Conservation (phyloP, 257 asterid genomes). For the Salvia splendens region DNA sequence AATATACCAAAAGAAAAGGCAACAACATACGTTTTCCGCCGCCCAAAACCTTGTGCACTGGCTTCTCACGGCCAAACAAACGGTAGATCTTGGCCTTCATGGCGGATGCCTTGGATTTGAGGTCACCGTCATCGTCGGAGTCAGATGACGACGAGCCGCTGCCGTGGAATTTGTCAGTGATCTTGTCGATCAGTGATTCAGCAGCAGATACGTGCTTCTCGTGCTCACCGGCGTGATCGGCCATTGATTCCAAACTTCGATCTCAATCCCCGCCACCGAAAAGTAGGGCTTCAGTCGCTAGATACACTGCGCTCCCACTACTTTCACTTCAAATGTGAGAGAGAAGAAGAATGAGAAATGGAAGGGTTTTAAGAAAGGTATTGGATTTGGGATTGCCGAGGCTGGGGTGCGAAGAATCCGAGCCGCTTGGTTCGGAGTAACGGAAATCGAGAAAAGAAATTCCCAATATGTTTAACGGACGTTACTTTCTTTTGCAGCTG, state of each 20-base stretch:
- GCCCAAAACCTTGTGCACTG: conserved; percentile 80
- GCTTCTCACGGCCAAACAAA: conserved; percentile 82
- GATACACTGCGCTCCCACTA: not conserved
- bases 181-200: conserved; percentile 71
- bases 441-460: conserved; percentile 34
- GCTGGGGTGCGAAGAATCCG: conserved; percentile 38
- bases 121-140: conserved; percentile 60
- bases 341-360: conserved; percentile 1
- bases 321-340: conserved; percentile 25
- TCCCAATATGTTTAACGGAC: conserved; percentile 37
- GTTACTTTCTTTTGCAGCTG: not conserved
- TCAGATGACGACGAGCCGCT: conserved; percentile 79
- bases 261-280: conserved; percentile 39
- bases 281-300: conserved; percentile 5
- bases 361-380: conserved; percentile 27
- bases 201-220: conserved; percentile 52
- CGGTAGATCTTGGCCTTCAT: conserved; percentile 82
- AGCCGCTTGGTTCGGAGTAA: conserved; percentile 29
- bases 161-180: conserved; percentile 64
- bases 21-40: conserved; percentile 77
- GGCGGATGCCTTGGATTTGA: conserved; percentile 44
- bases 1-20: not conserved
- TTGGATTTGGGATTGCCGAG: conserved; percentile 37
- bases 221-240: conserved; percentile 38
- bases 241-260: conserved; percentile 47